Evolutionary conservation across 192 early-diverging fungal species (phyloP).

Genomic region (Geosiphon pyriformis): DNA sequence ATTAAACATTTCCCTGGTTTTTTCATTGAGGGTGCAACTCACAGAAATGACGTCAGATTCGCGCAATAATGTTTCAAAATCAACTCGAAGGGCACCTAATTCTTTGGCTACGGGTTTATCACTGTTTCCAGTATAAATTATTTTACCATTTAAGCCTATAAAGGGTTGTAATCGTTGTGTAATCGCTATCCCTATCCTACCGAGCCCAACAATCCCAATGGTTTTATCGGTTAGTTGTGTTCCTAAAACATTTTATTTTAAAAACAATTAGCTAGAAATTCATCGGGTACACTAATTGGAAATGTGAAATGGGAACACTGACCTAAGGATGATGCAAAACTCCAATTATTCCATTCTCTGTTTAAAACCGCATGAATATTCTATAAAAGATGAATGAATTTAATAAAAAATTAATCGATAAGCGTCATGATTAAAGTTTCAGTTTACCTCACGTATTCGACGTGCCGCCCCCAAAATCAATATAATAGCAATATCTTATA

Average conservation of each 20-base stretch:
- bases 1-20: constrained; percentile 70
- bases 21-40: constrained; percentile 64
- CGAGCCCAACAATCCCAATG: constrained; percentile 80
- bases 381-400: neutral
- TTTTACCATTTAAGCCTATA: constrained; percentile 37
- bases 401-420: neutral
- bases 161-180: constrained; percentile 68
- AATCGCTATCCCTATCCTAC: constrained; percentile 75
- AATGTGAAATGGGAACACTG: neutral
- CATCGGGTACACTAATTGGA: neutral
- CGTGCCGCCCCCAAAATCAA: constrained; percentile 69
- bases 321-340: constrained; percentile 40
- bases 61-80: constrained; percentile 54
- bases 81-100: constrained; percentile 44
- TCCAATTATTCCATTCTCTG: constrained; percentile 55
- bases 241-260: constrained; percentile 35
- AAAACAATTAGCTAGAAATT: neutral
- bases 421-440: too few species aligned
- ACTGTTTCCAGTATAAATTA: constrained; percentile 58
- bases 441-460: constrained; percentile 58
- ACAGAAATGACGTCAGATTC: constrained; percentile 70
- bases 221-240: constrained; percentile 71
- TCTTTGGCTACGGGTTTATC: constrained; percentile 44
- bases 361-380: constrained; percentile 29
- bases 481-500: constrained; percentile 63